Conservation (phyloP, 78 protist genomes). For the Dictyostelium intermedium region DNA sequence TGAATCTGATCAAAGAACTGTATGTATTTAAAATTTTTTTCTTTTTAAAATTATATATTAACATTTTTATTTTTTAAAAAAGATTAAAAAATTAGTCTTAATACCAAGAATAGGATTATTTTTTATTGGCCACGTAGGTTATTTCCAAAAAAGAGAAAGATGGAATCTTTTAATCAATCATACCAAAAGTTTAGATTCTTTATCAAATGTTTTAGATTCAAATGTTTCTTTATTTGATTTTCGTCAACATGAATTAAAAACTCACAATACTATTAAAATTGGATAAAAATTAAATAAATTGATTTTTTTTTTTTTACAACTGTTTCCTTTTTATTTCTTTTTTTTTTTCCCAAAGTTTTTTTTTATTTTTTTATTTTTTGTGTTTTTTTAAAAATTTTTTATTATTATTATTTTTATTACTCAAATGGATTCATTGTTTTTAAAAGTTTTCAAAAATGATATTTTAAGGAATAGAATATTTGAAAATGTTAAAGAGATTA, state of each 20-base stretch:
- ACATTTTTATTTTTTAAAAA: background rate
- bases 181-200: background rate
- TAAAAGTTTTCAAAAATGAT: background rate
- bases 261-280: background rate
- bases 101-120: slow-evolving; percentile 13
- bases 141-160: slow-evolving; percentile 1
- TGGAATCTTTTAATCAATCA: background rate
- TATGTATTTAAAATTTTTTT: background rate
- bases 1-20: slow-evolving; percentile 8
- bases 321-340: background rate
- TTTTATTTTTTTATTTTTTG: background rate
- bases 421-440: no score
- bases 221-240: background rate
- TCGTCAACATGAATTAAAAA: background rate
- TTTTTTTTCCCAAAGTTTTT: no score
- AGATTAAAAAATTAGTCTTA: slow-evolving; percentile 16
- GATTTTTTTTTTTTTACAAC: background rate
- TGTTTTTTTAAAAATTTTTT: background rate
- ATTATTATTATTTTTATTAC: no score
- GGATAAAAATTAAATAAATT: background rate
- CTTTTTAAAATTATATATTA: background rate
- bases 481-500: background rate
- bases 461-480: background rate
- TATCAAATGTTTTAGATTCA: background rate
- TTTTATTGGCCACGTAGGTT: background rate